Base-by-base conservation (phyloP, 306 rosid species). In the Medicago ruthenica region DNA sequence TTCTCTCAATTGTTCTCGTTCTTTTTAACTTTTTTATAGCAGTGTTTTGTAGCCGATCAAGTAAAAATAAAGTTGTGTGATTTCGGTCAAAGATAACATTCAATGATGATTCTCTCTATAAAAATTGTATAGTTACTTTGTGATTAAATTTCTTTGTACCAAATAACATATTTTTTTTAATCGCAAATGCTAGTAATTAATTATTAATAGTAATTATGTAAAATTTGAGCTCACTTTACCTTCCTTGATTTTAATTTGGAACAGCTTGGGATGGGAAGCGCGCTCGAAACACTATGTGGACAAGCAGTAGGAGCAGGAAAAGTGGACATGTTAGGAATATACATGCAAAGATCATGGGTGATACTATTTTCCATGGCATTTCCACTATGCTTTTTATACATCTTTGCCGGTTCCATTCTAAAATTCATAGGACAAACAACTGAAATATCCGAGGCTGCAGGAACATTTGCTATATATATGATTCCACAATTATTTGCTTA, bases 231-330 rank as follows among this genome's bases (percentile, higher is more conserved):
- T 7, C 1, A 16, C 0, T 8, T 8, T 5, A 10, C 12, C 4
- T 4, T 4, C 2, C 8, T 64, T 0, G 16, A 40, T 65, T 40
- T 65, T 18, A 69, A 42, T 9, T 36, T 16, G 6, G 7, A 67
- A 10, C 79, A 91, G 98, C 77, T 91, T 4, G 98, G 98, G 3
- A 91, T 93, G 98, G 98, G 93, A 12, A 93, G 97, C 36, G 98
- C 97, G 2, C 75, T 93, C 7, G 98, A 91, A 50, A 93, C 98
- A 1, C 81, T 93, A 0, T 93, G 98, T 62, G 98, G 98, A 22
- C 98, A 93, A 80, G 97, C 98, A 0, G 81, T 70, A 1, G 98
- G 98, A 27, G 96, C 93, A 0, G 96, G 98, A 20, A 87, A 91
- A 72, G 2, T 86, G 0, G 88, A 89, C n/a, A 91, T 93, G 98